Evolutionary conservation across 1,139 yeast species (phyloP).

Genomic region (Candida tetrigidarum): DNA sequence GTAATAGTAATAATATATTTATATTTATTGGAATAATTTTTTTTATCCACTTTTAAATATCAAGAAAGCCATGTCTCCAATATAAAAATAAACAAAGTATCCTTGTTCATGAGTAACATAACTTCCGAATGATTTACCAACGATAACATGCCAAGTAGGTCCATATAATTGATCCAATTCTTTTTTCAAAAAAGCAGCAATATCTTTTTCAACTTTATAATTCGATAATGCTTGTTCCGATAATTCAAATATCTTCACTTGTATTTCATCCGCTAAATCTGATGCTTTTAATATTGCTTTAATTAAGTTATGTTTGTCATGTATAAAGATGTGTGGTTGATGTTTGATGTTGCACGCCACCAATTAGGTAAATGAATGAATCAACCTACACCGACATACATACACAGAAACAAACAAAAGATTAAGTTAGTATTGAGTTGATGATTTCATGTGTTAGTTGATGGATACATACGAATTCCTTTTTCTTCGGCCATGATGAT

Average conservation of each 20-base stretch:
- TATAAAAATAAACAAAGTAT: conserved; percentile 80
- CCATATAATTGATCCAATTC: conserved; percentile 67
- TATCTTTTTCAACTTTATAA: conserved; percentile 64
- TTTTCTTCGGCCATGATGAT: conserved; percentile 6
- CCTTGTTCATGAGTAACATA: conserved; percentile 93
- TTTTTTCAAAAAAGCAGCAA: conserved; percentile 82
- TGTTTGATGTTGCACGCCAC: background rate
- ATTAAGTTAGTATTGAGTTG: conserved; percentile 2
- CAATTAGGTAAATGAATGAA: too few relatives aligned
- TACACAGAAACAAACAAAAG: background rate
- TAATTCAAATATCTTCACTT: conserved; percentile 60
- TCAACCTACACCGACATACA: background rate
- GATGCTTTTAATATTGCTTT: conserved; percentile 51
- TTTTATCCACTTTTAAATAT: conserved; percentile 72
- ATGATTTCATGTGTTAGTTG: background rate
- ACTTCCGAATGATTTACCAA: conserved; percentile 91
- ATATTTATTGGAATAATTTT: background rate
- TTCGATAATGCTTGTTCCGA: conserved; percentile 50
- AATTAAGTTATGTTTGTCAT: background rate
- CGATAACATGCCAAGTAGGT: conserved; percentile 93
- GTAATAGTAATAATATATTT: background rate
- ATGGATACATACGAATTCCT: conserved; percentile 3
- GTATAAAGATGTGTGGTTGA: background rate
- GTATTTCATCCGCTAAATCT: conserved; percentile 60
- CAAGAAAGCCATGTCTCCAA: conserved; percentile 80